Percentiles rank a stretch among this genome's conserved stretches.
Conservation (phyloP, 805 yeast species). For the Ogataea pini region DNA sequence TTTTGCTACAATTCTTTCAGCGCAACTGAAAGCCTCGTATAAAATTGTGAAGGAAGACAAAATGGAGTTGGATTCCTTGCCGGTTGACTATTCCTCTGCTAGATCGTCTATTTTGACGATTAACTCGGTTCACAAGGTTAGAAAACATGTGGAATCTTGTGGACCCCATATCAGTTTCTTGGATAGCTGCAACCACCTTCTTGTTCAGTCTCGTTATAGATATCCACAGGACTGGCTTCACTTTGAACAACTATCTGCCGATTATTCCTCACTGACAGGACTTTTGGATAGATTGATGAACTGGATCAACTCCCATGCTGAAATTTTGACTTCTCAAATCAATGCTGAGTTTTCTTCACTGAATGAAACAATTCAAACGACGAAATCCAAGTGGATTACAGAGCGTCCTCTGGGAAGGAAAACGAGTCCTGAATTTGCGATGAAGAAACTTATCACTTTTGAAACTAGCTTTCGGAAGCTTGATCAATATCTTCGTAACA, state of each 20-base stretch:
- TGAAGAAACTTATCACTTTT: conserved; percentile 37
- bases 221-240: conserved; percentile 58
- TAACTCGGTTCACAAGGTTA: conserved; percentile 37
- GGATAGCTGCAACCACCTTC: conserved; percentile 31
- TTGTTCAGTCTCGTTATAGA: conserved; percentile 44
- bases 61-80: conserved; percentile 38
- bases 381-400: conserved; percentile 48
- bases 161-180: conserved; percentile 22
- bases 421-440: conserved; percentile 45
- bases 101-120: conserved; percentile 41
- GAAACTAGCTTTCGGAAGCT: conserved; percentile 19
- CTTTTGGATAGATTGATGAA: conserved; percentile 36
- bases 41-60: conserved; percentile 36
- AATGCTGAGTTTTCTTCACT: conserved; percentile 44
- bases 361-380: conserved; percentile 31
- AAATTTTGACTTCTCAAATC: conserved; percentile 43
- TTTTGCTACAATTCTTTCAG: conserved; percentile 42
- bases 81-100: conserved; percentile 41
- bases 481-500: conserved; percentile 16
- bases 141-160: conserved; percentile 27
- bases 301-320: conserved; percentile 36
- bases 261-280: conserved; percentile 43
- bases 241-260: conserved; percentile 62
- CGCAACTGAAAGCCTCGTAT: conserved; percentile 34
- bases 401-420: conserved; percentile 48